phyloP scores from a whole-genome alignment of 441 rosid genomes.

The Codiaeum variegatum region DNA sequence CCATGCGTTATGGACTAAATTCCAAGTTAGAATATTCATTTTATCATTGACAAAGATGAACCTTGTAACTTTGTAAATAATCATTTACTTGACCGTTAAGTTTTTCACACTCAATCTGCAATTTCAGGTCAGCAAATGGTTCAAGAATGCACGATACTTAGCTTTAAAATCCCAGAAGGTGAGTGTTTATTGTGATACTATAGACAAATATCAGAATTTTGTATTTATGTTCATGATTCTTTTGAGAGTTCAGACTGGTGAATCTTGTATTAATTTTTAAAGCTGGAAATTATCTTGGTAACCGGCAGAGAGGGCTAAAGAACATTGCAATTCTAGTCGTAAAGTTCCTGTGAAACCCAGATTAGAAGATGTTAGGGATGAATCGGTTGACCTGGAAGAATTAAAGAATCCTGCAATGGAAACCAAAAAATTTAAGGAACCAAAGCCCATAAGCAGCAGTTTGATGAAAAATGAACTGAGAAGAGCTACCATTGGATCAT shows the following conservation, averaged over 20 bases:
- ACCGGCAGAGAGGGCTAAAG: slow-evolving; percentile 34
- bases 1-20: background rate
- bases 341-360: slow-evolving; percentile 32
- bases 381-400: slow-evolving; percentile 21
- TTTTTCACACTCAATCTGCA: slow-evolving; percentile 22
- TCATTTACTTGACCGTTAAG: slow-evolving; percentile 8
- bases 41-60: background rate
- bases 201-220: no score
- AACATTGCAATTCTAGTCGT: slow-evolving; percentile 24
- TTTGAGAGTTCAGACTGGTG: slow-evolving; percentile 6
- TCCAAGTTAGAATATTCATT: background rate
- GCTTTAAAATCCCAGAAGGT: slow-evolving; percentile 88
- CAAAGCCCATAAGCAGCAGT: slow-evolving; percentile 21
- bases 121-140: slow-evolving; percentile 96
- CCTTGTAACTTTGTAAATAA: slow-evolving; percentile 17
- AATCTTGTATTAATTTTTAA: background rate
- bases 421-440: slow-evolving; percentile 31
- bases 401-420: slow-evolving; percentile 30
- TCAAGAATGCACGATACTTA: slow-evolving; percentile 89
- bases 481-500: slow-evolving; percentile 28
- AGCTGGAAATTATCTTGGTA: slow-evolving; percentile 10
- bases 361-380: slow-evolving; percentile 31
- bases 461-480: slow-evolving; percentile 25
- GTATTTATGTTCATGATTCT: background rate
- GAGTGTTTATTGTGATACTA: no score